Evolutionary conservation across 768 basidiomycete species (phyloP).

Genomic region (Suillus discolor): DNA sequence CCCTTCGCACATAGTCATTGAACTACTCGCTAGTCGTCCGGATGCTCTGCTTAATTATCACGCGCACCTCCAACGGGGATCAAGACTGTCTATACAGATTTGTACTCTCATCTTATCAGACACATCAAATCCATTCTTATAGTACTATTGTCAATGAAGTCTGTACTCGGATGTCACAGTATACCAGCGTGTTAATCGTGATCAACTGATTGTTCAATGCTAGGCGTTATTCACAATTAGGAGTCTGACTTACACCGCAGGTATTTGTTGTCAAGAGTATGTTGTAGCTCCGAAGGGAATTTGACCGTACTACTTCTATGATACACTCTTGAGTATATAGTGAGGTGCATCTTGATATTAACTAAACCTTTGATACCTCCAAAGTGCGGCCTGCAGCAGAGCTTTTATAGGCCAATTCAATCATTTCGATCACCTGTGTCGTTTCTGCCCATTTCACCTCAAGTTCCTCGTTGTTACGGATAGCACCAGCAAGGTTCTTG

Average conservation of each 20-base stretch:
- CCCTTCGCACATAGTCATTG: neutral
- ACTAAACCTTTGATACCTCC: slow-evolving; percentile 25
- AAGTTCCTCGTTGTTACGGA: slow-evolving; percentile 53
- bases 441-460: slow-evolving; percentile 78
- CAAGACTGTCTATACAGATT: neutral
- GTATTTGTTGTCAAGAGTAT: neutral
- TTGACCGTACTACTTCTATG: neutral
- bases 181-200: neutral
- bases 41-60: neutral
- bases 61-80: neutral
- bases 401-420: slow-evolving; percentile 73
- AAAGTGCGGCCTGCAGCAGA: slow-evolving; percentile 59
- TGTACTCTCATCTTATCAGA: neutral
- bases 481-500: slow-evolving; percentile 64
- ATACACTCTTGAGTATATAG: neutral
- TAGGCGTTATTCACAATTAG: neutral
- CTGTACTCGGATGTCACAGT: neutral
- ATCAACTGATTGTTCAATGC: neutral
- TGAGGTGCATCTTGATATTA: neutral
- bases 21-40: too few species aligned
- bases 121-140: neutral
- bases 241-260: neutral
- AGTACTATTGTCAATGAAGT: neutral
- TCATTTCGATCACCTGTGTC: slow-evolving; percentile 69
- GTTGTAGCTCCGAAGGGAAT: neutral